Evolutionary conservation across 108 stramenopile species (phyloP), one percentile per base, ranked within the genome.

Genomic region (Aurantiochytrium sp.): DNA sequence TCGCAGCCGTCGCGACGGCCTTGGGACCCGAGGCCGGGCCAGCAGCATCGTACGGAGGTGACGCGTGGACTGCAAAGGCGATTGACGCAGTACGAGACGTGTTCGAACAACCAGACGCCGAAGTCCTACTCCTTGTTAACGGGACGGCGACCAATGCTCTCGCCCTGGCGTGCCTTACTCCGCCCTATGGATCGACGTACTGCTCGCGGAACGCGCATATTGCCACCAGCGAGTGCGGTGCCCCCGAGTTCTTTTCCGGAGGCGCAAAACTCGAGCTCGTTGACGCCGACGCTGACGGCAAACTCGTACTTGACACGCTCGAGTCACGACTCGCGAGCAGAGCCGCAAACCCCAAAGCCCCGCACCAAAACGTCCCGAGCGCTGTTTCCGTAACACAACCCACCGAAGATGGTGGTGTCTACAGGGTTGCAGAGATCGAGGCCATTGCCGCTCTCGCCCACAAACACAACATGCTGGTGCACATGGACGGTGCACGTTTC

Each of bases 401-500:
- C 76, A 83, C 76, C 44, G 76, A 83, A 35, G 23, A 18, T 35
- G 76, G 76, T 12, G 76, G 23, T 12, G 10, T 47, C 49, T 83
- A 83, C 51, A 83, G 43, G 3, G 3, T 83, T 8, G 45, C 10
- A 12, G 49, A 83, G 76, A 47, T 83, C 51, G 16, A 23, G 25
- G 49, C n/a, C 19, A 83, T 83, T 53, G 44, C 43, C 51, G 51
- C 0, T 14, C 45, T 83, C 14, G 76, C 76, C 12, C 45, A 35
- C n/a, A 45, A 47, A 47, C 45, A 83, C n/a, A 16, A 45, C 4
- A 10, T 83, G 49, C 3, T 53, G 6, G 76, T 83, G 45, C 76
- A 83, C 51, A 83, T 83, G 76, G 76, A 83, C n/a, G 76, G 76
- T 35, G 76, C 76, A 3, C 76, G 76, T 47, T 83, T 83, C 28